These are phyloP conservation scores for Ilex aquifolium DNA, from an alignment of 257 asterid species.

Conservation along the genomic window DNA sequence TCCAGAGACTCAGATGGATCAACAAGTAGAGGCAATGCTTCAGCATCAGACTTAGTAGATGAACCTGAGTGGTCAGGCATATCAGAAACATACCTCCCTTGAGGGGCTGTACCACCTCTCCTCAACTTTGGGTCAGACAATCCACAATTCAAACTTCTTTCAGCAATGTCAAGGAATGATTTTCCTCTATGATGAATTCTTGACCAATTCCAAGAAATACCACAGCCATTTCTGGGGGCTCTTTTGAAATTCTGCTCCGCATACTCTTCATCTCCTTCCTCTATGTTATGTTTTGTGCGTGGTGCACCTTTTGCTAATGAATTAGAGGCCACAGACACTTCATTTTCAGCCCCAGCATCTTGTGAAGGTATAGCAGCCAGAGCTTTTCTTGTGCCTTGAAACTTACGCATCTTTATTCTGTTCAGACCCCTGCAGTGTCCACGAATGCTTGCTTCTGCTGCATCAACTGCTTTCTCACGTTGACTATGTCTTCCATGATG, in stretches of 20 bases:
- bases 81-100: conserved; percentile 32
- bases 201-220: conserved; percentile 96
- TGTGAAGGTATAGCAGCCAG: conserved; percentile 41
- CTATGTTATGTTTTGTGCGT: conserved; percentile 26
- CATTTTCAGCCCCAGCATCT: conserved; percentile 53
- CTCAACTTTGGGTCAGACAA: conserved; percentile 65
- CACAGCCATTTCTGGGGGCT: conserved; percentile 73
- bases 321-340: conserved; percentile 88
- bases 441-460: conserved; percentile 24
- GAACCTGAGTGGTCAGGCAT: conserved; percentile 60
- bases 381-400: conserved; percentile 65
- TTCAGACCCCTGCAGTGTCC: conserved; percentile 30
- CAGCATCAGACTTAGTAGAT: conserved; percentile 61
- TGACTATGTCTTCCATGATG: conserved; percentile 30
- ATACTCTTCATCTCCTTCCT: conserved; percentile 39
- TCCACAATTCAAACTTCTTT: conserved; percentile 89
- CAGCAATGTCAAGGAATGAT: conserved; percentile 85
- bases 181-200: conserved; percentile 85
- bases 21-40: conserved; percentile 75
- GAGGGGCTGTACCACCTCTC: conserved; percentile 35
- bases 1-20: conserved; percentile 75
- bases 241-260: conserved; percentile 33
- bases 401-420: conserved; percentile 67
- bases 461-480: conserved; percentile 31
- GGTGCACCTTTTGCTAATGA: conserved; percentile 49